A percentile compares a stretch with the other conserved stretches of the same genome.
phyloP scores from a whole-genome alignment of 345 rosid genomes.

The Gossypium turneri region DNA sequence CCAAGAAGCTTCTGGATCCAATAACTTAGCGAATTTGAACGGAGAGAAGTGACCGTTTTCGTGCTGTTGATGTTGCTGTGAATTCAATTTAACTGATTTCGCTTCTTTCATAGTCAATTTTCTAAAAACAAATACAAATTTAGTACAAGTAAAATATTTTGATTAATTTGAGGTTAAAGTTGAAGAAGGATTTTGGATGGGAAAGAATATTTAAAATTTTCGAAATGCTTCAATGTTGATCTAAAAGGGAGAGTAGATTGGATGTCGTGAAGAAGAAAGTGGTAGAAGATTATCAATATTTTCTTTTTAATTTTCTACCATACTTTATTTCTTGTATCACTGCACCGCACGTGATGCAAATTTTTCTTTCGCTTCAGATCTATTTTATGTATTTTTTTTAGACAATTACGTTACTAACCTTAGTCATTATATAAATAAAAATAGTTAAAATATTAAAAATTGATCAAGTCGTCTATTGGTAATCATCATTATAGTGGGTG shows the following conservation, averaged over 20 bases:
- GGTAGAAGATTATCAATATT: not conserved
- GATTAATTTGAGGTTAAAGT: not conserved
- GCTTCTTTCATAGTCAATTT: constrained; percentile 47
- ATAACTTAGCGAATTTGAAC: constrained; percentile 62
- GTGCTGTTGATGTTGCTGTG: constrained; percentile 47
- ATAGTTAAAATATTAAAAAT: too few species aligned
- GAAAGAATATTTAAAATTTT: not conserved
- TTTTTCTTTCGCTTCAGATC: not conserved
- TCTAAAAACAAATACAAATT: not conserved
- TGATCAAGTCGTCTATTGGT: too few species aligned
- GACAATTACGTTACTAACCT: too few species aligned
- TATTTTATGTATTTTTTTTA: not conserved
- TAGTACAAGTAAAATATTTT: not conserved
- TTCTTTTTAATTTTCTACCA: not conserved
- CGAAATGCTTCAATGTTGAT: constrained; percentile 11
- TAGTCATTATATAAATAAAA: too few species aligned
- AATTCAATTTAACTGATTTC: constrained; percentile 44
- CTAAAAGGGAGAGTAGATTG: not conserved
- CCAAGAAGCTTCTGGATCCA: constrained; percentile 92
- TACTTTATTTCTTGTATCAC: not conserved
- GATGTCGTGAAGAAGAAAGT: not conserved
- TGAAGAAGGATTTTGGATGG: not conserved
- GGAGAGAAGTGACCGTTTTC: constrained; percentile 69
- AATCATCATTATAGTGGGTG: too few species aligned
- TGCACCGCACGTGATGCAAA: not conserved